Percentiles rank a stretch among this genome's conserved stretches.
Evolutionary conservation across 495 filamentous ascomycete species (phyloP).

Genomic region (Neurospora discreta): DNA sequence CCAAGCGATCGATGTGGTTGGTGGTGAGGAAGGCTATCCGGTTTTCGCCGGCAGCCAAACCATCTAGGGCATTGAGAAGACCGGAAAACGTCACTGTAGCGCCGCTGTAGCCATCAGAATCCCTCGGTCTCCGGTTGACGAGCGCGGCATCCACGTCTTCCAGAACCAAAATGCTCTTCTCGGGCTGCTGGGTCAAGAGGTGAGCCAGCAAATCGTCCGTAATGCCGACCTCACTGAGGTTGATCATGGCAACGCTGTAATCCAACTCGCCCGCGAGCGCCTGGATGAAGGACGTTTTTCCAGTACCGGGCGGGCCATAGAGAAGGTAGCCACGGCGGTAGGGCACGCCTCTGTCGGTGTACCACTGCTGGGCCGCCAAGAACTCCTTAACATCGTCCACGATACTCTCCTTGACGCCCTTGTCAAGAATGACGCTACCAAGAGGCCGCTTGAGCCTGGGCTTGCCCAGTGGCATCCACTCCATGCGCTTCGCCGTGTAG

Average conservation of each 20-base stretch:
- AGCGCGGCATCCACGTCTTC: constrained; percentile 97
- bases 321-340: constrained; percentile 90
- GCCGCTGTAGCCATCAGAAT: constrained; percentile 76
- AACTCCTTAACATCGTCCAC: constrained; percentile 80
- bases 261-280: constrained; percentile 85
- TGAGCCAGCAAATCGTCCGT: constrained; percentile 88
- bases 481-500: constrained; percentile 69
- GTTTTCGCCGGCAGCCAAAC: constrained; percentile 90
- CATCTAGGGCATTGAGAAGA: constrained; percentile 84
- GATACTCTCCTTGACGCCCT: constrained; percentile 78
- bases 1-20: constrained; percentile 82
- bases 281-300: constrained; percentile 95
- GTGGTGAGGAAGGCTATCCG: constrained; percentile 90
- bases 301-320: constrained; percentile 87
- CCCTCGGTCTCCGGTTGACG: constrained; percentile 62
- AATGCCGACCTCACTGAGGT: constrained; percentile 83
- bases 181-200: constrained; percentile 77
- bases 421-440: constrained; percentile 75
- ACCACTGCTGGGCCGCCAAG: constrained; percentile 69
- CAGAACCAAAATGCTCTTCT: constrained; percentile 73
- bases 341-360: constrained; percentile 87
- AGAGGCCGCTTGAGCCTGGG: constrained; percentile 80
- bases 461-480: constrained; percentile 78
- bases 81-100: constrained; percentile 94
- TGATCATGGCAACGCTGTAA: constrained; percentile 89